Evolutionary conservation across 2,329 filamentous ascomycete genomes (phyloP), one percentile per base, ranked within the genome.

Genomic region (Fusarium lyarnte): DNA sequence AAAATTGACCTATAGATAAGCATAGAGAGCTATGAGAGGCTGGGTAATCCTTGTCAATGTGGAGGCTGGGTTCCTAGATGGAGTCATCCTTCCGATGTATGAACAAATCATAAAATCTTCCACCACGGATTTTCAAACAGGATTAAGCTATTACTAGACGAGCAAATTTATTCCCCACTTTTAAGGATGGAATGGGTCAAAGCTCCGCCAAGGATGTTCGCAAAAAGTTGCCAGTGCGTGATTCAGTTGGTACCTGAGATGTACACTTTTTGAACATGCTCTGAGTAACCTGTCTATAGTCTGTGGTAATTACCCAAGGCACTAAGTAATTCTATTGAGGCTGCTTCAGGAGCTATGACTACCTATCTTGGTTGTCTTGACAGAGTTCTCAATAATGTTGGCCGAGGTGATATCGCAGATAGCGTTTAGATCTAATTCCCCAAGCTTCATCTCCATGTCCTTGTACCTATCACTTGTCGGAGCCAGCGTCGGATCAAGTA

Each of bases 391-490:
- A 3, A 54, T 39, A 8, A 42, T 7, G 27, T 42, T 54, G 6
- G 51, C 51, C 21, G 36, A 45, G 4, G 35, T 41, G 21, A 62
- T 14, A 6, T 38, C n/a, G 3, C 23, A 33, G 5, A 31, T 23
- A 19, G 25, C 7, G 2, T 29, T 29, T 13, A 68, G 23, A 55
- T 68, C 27, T 33, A 57, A 14, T 39, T 45, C 23, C 54, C 42
- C n/a, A 53, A 41, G 51, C 35, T n/a, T 54, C 46, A 61, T 47
- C n/a, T 66, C 36, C 19, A 66, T 25, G 19, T 55, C 62, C 17
- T 46, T 61, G 49, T 29, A 54, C 29, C 33, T 52, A 38, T n/a
- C 27, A 16, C 31, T 54, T 43, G 62, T 66, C 43, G 21, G 36
- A 38, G 25, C 43, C 46, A 43, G 29, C 6, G 47, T 42, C 10